Base-by-base conservation (phyloP, 345 rosid species). In the Populus pruinosa region DNA sequence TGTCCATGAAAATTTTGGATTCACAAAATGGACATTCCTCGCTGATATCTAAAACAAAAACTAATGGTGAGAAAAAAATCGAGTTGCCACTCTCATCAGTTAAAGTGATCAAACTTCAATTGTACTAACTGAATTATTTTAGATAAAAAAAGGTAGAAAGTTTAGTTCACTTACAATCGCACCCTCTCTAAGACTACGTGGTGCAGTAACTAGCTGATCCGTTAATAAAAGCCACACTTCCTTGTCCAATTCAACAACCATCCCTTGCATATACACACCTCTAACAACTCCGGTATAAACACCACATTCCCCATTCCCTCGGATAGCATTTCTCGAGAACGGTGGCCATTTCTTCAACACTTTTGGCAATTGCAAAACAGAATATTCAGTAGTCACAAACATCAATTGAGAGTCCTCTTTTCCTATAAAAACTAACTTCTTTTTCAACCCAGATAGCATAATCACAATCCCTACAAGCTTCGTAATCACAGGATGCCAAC, bases 201-300 rank as follows among this genome's bases (percentile, higher is more conserved):
- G 90, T 62, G 80, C 83, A 31, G 56, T 74, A 50, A 79, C 84
- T 50, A 82, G 85, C 76, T 81, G 89, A 84, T 91, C 94, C 10
- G 92, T 90, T 76, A 90, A 84, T 53, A 96, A 73, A 82, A 96
- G 94, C 98, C 95, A 96, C 14, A 91, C 94, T 73, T 92, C 90
- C 49, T 88, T 84, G 68, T 96, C 97, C 84, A 96, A 81, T 88
- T 93, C 97, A 77, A 92, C 86, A 76, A 90, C 88, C 93, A 84
- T 87, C 62, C 96, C 98, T 74, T 87, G 87, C 92, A 91, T 70
- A 80, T 89, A 90, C n/a, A 92, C 47, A 59, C 89, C 91, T 74
- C 76, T 93, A 23, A 92, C 92, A 72, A 80, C 65, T 63, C 98
- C 99, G n/a, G 85, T 81, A 81, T 93, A 93, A 14, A 50, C 76